Conservation (phyloP, 306 rosid species). For the Purshia tridentata region DNA sequence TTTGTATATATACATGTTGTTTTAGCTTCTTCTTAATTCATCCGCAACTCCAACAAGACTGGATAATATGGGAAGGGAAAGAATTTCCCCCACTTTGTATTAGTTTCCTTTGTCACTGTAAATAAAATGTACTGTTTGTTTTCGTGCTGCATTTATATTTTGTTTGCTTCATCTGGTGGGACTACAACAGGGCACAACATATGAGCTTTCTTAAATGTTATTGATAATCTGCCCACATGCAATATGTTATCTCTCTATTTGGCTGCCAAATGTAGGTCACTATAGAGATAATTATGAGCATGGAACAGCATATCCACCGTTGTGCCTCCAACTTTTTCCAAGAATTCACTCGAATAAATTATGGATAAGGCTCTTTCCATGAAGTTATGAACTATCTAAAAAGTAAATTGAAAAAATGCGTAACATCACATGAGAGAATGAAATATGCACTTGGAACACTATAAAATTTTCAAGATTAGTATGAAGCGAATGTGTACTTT, state of each 20-base stretch:
- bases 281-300: background rate
- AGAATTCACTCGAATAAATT: background rate
- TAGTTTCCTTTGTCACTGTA: conserved; percentile 37
- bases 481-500: conserved; percentile 26
- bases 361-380: background rate
- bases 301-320: too few relatives aligned
- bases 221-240: background rate
- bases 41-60: conserved; percentile 44
- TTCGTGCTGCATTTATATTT: conserved; percentile 30
- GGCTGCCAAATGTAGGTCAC: background rate
- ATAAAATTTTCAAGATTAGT: conserved; percentile 11
- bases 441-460: background rate
- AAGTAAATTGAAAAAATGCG: too few relatives aligned
- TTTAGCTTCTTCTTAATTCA: conserved; percentile 42
- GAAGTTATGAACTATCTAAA: background rate
- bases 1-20: conserved; percentile 54
- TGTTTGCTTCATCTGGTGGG: conserved; percentile 3
- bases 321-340: too few relatives aligned
- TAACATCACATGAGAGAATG: background rate
- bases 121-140: conserved; percentile 48
- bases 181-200: background rate
- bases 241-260: background rate
- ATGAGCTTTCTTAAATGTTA: background rate
- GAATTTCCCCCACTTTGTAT: conserved; percentile 34
- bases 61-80: conserved; percentile 39